Conservation (phyloP, 2,329 filamentous ascomycete genomes). For the Claviceps africana region DNA sequence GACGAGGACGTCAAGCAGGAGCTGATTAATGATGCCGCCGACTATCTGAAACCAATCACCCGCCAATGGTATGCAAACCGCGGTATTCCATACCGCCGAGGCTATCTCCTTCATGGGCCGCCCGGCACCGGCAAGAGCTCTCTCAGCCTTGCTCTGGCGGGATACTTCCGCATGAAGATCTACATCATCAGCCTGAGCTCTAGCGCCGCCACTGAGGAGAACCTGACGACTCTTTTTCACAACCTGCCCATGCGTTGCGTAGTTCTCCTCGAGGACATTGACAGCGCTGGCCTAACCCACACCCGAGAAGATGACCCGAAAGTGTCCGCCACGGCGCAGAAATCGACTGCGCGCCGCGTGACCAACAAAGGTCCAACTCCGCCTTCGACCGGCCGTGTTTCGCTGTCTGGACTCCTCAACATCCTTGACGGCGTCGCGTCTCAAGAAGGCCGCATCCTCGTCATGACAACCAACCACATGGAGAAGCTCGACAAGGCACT, state of each 20-base stretch:
- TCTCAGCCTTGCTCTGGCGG: conserved; percentile 55
- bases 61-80: conserved; percentile 70
- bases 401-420: conserved; percentile 65
- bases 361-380: neutral
- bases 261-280: conserved; percentile 64
- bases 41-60: conserved; percentile 49
- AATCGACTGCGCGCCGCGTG: conserved; percentile 5
- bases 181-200: conserved; percentile 60
- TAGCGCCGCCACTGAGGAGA: conserved; percentile 48
- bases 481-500: conserved; percentile 48
- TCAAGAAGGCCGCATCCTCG: conserved; percentile 47
- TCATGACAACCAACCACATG: conserved; percentile 53
- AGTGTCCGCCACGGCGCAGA: conserved; percentile 2
- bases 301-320: conserved; percentile 27
- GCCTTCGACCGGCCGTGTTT: conserved; percentile 30
- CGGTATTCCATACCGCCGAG: conserved; percentile 73
- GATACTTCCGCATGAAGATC: conserved; percentile 55
- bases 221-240: conserved; percentile 47
- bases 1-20: conserved; percentile 45
- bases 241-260: conserved; percentile 56
- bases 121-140: conserved; percentile 71
- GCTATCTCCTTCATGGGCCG: conserved; percentile 69
- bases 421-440: conserved; percentile 62
- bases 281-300: conserved; percentile 56
- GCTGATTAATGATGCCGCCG: conserved; percentile 45